Evolutionary conservation across 306 rosid species (phyloP), one percentile per base, ranked within the genome.

Genomic region (Fragaria nilgerrensis): DNA sequence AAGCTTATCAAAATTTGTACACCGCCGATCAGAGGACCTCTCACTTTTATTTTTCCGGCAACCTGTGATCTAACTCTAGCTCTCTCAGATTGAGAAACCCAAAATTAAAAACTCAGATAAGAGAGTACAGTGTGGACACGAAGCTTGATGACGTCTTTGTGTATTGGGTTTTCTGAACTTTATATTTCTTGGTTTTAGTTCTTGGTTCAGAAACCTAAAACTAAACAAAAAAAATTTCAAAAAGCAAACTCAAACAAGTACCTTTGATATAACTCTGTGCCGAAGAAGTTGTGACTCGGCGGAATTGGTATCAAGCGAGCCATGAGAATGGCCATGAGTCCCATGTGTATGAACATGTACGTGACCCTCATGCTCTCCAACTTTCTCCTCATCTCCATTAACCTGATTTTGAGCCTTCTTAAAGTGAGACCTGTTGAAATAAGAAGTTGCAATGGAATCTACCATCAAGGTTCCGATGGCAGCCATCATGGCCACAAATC

Each of bases 401-500:
- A 27, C 20, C 5, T 66, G 82, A 1, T 77, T 14, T 48, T 63
- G 84, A 1, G 69, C 39, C 8, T 2, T 77, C 1, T 39, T 63
- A 1, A 73, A 74, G 44, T 85, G 86, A 0, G 72, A 50, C 0
- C 81, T 86, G 1, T 63, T 80, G 48, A 77, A 92, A 61, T 90
- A 92, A 27, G 90, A 80, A 3, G 96, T 92, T 0, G 97, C 98
- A 48, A 77, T 85, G 6, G 96, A 68, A 39, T 94, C 98, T 13
- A 94, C 75, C 97, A 94, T 90, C 8, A 92, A 79, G 11, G 98
- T 90, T 0, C 82, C 94, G 48, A 92, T 94, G 0, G 96, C 90
- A 0, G 96, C 78, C 72, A 87, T 65, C 98, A 94, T 94, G 0
- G 98, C 97, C 12, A 92, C 93, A 3, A 94, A 94, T 0, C 98